Evolutionary conservation across 768 basidiomycete species (phyloP), one percentile per base, ranked within the genome.

Genomic region (Grammothele lineata): DNA sequence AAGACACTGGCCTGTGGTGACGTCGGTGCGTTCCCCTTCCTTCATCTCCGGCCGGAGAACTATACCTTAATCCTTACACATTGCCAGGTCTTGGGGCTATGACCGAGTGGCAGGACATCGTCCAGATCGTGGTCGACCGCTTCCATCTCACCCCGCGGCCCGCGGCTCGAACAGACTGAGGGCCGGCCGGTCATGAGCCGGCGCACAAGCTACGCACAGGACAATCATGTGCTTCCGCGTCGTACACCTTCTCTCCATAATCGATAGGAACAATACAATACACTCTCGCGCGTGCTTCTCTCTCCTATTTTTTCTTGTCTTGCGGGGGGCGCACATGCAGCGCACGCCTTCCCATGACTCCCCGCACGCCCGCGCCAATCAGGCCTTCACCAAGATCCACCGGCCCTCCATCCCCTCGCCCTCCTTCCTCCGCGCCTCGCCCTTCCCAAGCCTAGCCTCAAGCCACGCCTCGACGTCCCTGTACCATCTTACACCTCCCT

Each of bases 81-180:
- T 42, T 5, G 18, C 26, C 47, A 93, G 92, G 93, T 5, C 54
- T 89, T 0, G 95, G 95, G 11, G 95, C 94, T 2, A 98, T 98
- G 95, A 86, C 87, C 1, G 94, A 97, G 57, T 98, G 95, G 95
- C 74, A 70, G 37, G 92, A 97, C 40, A 88, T 98, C 26, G 87
- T 91, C 18, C 63, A 76, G 41, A 73, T 85, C 26, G 87, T 87
- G 6, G 83, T 83, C 5, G 74, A 82, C 40, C 63, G 51, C 34
- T 86, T 83, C 48, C 18, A 27, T 10, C 60, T 66, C 18, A 30
- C 33, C 27, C n/a, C n/a, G n/a, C n/a, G n/a, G n/a, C n/a, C n/a
- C n/a, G n/a, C n/a, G n/a, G n/a, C n/a, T n/a, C n/a, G n/a, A n/a
- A n/a, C n/a, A n/a, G n/a, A n/a, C n/a, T n/a, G n/a, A n/a, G n/a